phyloP scores from a whole-genome alignment of 1,284 basidiomycete species.

The Phlebopus sp. region DNA sequence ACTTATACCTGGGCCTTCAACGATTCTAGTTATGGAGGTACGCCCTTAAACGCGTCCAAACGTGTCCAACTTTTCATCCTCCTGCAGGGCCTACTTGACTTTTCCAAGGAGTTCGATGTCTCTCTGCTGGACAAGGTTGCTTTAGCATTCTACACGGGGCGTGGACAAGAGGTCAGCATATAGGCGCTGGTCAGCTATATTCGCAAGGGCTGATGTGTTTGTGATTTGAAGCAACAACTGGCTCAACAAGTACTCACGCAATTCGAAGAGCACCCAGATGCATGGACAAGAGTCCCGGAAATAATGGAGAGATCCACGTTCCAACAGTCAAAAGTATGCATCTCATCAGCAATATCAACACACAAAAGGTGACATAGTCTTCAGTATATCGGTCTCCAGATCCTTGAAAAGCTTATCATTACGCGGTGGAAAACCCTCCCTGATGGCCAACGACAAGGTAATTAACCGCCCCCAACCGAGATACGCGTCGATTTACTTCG shows the following conservation, averaged over 20 bases:
- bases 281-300: conserved; percentile 96
- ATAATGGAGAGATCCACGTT: conserved; percentile 86
- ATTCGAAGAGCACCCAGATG: conserved; percentile 96
- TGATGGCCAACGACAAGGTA: conserved; percentile 88
- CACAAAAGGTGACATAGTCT: conserved; percentile 19
- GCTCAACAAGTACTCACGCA: conserved; percentile 91
- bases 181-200: background rate
- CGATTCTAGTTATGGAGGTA: conserved; percentile 38
- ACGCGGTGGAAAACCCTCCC: conserved; percentile 97
- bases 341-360: background rate
- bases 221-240: conserved; percentile 72
- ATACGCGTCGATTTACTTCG: conserved; percentile 5
- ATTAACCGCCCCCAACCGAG: background rate
- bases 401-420: conserved; percentile 90
- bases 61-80: conserved; percentile 24
- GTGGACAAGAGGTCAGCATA: conserved; percentile 68
- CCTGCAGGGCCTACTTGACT: conserved; percentile 78
- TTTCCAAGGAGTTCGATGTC: conserved; percentile 84
- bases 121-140: conserved; percentile 83
- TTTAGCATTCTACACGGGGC: conserved; percentile 76
- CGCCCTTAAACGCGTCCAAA: conserved; percentile 7
- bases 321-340: conserved; percentile 83
- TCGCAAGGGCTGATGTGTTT: conserved; percentile 16
- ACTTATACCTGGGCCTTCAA: conserved; percentile 1
- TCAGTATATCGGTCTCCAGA: conserved; percentile 92